Evolutionary conservation across 106 monocot species (phyloP), one percentile per base, ranked within the genome.

Genomic region (Acanthochlamys bracteata): DNA sequence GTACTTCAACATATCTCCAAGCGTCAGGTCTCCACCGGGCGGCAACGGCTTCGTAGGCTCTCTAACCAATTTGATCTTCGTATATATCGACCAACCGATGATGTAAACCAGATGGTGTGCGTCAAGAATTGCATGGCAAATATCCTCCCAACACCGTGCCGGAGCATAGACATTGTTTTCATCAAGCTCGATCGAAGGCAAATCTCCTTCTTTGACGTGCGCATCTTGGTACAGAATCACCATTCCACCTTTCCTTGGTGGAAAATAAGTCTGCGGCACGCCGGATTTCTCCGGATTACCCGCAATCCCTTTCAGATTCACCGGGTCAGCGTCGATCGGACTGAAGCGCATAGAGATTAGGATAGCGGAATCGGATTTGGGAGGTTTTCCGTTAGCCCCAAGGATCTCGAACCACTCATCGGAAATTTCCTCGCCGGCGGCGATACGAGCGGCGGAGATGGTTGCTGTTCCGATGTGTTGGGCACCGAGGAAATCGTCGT

Each of bases 201-300:
- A 66, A 20, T 83, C 72, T 41, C 83, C 88, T 24, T 80, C 71
- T 61, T 57, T 78, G 39, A 75, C 69, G 59, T 88, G 88, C 4
- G 88, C 88, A 41, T 88, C 88, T 69, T 83, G 88, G 49, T 88
- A 88, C 22, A 88, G 80, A 66, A 57, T 88, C 66, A 88, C 77
- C 25, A 20, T n/a, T 20, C 80, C 72, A 11, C 88, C 88, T 15
- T 70, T 57, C 27, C 88, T 67, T 9, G 63, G 33, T 7, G 76
- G 79, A 63, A 88, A 88, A 57, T 88, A 88, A 11, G 77, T 59
- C 17, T 73, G 69, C 23, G 12, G 27, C 4, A 80, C 77, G 8
- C 80, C 83, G 1, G 45, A 10, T 2, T 66, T 67, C 41, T 76
- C 70, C 4, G 79, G 84, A 27, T 80, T 79, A 1, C 76, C 76